Evolutionary conservation across 371 early-diverging fungal species (phyloP).

Genomic region (Parasitella parasitica): DNA sequence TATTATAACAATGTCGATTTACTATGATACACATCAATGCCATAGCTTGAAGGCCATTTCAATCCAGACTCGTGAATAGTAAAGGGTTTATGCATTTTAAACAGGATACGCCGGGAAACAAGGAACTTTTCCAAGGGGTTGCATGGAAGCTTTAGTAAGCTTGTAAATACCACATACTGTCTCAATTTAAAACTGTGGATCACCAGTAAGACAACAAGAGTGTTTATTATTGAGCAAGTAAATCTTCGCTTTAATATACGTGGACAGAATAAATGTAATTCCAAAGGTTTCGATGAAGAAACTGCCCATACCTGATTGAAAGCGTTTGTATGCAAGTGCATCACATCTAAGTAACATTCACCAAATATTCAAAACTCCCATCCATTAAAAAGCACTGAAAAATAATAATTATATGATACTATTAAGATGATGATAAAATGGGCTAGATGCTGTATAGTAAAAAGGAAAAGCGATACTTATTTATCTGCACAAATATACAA

Average conservation of each 20-base stretch:
- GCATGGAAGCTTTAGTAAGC: too few species aligned
- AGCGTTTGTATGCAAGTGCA: slow-evolving; percentile 28
- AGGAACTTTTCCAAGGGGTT: too few species aligned
- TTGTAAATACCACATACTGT: too few species aligned
- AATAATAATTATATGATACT: not conserved
- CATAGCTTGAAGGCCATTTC: not conserved
- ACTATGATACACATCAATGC: not conserved
- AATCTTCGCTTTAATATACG: slow-evolving; percentile 48
- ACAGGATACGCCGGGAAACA: too few species aligned
- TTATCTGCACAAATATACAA: slow-evolving; percentile 51
- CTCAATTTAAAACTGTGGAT: too few species aligned
- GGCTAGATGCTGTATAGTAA: slow-evolving; percentile 6
- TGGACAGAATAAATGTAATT: slow-evolving; percentile 46
- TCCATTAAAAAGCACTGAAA: not conserved
- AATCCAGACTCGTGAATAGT: too few species aligned
- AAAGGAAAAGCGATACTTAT: not conserved
- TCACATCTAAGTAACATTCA: too few species aligned
- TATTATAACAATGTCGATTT: too few species aligned
- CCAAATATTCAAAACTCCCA: not conserved
- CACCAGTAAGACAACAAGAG: not conserved
- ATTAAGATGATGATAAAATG: not conserved
- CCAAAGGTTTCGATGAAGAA: slow-evolving; percentile 15
- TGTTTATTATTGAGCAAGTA: not conserved
- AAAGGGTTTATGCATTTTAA: too few species aligned
- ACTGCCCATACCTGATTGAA: slow-evolving; percentile 48